These are phyloP conservation scores for Stemphylium lycopersici DNA, from an alignment of 2,329 filamentous ascomycete genomes.

Conservation along the genomic window DNA sequence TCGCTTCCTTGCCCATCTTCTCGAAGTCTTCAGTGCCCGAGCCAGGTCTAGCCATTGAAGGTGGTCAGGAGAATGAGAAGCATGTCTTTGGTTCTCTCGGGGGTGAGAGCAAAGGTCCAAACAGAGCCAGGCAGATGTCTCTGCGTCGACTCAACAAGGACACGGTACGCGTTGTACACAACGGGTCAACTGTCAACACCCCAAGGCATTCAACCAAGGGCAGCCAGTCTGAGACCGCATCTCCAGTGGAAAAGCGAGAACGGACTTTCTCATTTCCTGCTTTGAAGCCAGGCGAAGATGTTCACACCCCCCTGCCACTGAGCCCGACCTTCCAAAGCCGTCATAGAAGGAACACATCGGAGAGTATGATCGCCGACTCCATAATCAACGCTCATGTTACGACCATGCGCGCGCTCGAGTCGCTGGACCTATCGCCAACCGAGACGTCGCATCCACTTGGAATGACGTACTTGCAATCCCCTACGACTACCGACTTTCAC, in stretches of 20 bases:
- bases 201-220: conserved; percentile 26
- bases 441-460: conserved; percentile 13
- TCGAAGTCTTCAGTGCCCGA: conserved; percentile 12
- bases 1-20: conserved; percentile 25
- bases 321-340: conserved; percentile 7
- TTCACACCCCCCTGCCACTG: neutral
- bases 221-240: conserved; percentile 10
- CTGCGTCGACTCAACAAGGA: conserved; percentile 30
- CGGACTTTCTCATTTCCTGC: neutral
- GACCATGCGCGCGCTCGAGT: conserved; percentile 38
- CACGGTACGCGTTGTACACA: conserved; percentile 31
- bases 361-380: conserved; percentile 34
- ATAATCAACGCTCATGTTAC: conserved; percentile 39
- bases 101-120: conserved; percentile 5
- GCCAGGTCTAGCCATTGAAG: conserved; percentile 8
- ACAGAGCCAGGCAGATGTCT: conserved; percentile 32
- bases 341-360: conserved; percentile 32
- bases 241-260: conserved; percentile 6
- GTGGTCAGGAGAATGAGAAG: neutral
- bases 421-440: conserved; percentile 21
- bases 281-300: neutral
- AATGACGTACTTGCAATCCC: conserved; percentile 13
- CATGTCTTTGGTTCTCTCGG: neutral
- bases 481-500: conserved; percentile 7
- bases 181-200: conserved; percentile 24